A percentile compares a stretch with the other conserved stretches of the same genome.
Conservation (phyloP, 495 filamentous ascomycete species). For the Sordaria brevicollis region DNA sequence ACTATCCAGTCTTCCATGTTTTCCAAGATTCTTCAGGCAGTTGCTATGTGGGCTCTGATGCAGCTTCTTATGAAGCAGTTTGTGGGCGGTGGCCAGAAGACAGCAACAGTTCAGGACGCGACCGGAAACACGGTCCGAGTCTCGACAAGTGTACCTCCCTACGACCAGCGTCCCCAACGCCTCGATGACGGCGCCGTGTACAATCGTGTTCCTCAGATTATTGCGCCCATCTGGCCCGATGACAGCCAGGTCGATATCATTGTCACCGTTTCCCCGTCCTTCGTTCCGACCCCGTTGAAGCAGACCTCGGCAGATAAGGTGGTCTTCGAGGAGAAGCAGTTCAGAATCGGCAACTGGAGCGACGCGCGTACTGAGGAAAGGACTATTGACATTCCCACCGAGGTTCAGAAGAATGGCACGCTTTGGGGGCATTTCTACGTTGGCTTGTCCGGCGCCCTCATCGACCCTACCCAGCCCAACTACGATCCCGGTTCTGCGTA, state of each 20-base stretch:
- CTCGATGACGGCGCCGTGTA: slow-evolving; percentile 54
- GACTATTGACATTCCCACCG: slow-evolving; percentile 63
- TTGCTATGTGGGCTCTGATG: slow-evolving; percentile 34
- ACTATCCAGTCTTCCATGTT: slow-evolving; percentile 21
- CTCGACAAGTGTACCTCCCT: slow-evolving; percentile 49
- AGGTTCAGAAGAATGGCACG: slow-evolving; percentile 85
- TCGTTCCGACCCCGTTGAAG: slow-evolving; percentile 57
- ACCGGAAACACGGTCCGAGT: slow-evolving; percentile 35
- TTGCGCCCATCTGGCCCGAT: slow-evolving; percentile 80
- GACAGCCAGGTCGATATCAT: slow-evolving; percentile 72
- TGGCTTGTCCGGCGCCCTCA: slow-evolving; percentile 55
- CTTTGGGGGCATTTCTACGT: slow-evolving; percentile 91
- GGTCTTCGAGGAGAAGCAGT: slow-evolving; percentile 70
- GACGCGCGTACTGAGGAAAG: slow-evolving; percentile 72
- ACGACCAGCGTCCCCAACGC: slow-evolving; percentile 48
- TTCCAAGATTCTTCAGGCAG: slow-evolving; percentile 27
- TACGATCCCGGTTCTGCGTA: slow-evolving; percentile 69
- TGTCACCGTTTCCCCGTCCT: slow-evolving; percentile 70
- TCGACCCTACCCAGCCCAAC: slow-evolving; percentile 61
- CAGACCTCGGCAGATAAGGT: slow-evolving; percentile 44
- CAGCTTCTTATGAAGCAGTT: slow-evolving; percentile 38
- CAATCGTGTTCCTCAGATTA: slow-evolving; percentile 59
- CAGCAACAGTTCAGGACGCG: slow-evolving; percentile 35
- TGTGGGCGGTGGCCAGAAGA: slow-evolving; percentile 35
- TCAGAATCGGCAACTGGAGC: slow-evolving; percentile 68